Conservation (phyloP, 148 eudicot genomes). For the Arbutus unedo region DNA sequence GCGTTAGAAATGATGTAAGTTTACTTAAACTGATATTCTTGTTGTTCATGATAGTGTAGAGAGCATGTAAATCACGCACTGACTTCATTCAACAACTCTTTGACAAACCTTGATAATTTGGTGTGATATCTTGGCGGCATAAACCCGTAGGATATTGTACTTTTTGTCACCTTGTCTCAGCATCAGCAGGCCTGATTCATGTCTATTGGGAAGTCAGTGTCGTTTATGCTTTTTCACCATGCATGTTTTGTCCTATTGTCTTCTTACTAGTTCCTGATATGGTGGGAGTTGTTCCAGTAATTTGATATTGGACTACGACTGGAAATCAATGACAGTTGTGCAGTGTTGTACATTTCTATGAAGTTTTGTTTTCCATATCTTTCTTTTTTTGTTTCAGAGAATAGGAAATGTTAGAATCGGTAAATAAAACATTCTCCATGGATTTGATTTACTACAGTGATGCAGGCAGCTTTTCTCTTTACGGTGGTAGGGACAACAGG, state of each 20-base stretch:
- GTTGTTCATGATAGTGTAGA: background rate
- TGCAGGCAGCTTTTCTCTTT: slow-evolving; percentile 96
- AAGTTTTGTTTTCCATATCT: background rate
- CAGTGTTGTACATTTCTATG: background rate
- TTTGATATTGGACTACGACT: background rate
- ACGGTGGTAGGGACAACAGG: slow-evolving; percentile 94
- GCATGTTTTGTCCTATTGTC: background rate
- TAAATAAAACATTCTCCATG: slow-evolving; percentile 21
- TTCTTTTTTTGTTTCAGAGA: background rate
- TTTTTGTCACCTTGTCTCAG: background rate
- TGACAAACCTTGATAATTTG: background rate
- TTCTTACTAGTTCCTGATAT: background rate
- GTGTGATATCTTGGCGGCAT: background rate
- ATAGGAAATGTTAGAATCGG: background rate
- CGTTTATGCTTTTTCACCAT: background rate
- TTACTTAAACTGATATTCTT: background rate
- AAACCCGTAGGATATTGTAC: background rate
- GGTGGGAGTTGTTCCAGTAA: background rate
- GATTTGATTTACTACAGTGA: slow-evolving; percentile 63
- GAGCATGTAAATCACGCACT: background rate
- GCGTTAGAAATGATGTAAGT: slow-evolving; percentile 95
- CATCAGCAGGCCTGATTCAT: background rate
- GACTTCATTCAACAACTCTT: background rate
- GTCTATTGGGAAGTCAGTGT: background rate
- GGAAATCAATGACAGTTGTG: background rate